Evolutionary conservation across 1,139 yeast genomes (phyloP).

Genomic region (Hansenula anomala): DNA sequence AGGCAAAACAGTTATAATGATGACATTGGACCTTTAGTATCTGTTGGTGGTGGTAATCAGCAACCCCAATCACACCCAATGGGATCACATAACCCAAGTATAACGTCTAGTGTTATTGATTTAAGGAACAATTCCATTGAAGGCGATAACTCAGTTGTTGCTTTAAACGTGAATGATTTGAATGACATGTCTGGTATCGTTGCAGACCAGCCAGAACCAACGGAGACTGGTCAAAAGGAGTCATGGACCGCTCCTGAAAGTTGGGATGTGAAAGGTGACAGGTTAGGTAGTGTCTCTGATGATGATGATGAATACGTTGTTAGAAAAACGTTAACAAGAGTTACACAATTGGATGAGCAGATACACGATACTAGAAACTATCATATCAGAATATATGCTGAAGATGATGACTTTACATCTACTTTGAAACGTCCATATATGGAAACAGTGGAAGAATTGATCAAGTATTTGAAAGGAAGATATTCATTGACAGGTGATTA

Average conservation of each 20-base stretch:
- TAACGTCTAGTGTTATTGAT: conserved; percentile 21
- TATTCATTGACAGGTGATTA: conserved; percentile 75
- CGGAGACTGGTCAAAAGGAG: conserved; percentile 16
- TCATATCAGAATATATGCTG: conserved; percentile 64
- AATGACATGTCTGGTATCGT: conserved; percentile 52
- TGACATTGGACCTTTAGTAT: neutral
- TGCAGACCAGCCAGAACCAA: conserved; percentile 8
- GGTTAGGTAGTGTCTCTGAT: conserved; percentile 14
- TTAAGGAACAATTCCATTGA: conserved; percentile 2
- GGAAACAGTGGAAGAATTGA: conserved; percentile 71
- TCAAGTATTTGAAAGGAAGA: conserved; percentile 66
- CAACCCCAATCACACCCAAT: neutral
- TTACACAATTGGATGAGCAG: conserved; percentile 27
- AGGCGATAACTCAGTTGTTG: conserved; percentile 16
- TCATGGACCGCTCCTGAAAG: conserved; percentile 74
- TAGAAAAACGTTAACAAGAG: conserved; percentile 18
- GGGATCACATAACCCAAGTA: conserved; percentile 1
- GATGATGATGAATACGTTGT: conserved; percentile 31
- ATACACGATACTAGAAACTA: conserved; percentile 25
- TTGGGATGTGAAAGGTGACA: conserved; percentile 62
- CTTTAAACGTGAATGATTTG: conserved; percentile 32
- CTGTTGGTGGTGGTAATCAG: neutral
- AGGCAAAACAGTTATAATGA: conserved; percentile 1
- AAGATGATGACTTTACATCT: conserved; percentile 81
- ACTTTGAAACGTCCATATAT: conserved; percentile 64